Evolutionary conservation across 805 yeast species (phyloP).

Genomic region (Wickerhamomyces sydowiorum): DNA sequence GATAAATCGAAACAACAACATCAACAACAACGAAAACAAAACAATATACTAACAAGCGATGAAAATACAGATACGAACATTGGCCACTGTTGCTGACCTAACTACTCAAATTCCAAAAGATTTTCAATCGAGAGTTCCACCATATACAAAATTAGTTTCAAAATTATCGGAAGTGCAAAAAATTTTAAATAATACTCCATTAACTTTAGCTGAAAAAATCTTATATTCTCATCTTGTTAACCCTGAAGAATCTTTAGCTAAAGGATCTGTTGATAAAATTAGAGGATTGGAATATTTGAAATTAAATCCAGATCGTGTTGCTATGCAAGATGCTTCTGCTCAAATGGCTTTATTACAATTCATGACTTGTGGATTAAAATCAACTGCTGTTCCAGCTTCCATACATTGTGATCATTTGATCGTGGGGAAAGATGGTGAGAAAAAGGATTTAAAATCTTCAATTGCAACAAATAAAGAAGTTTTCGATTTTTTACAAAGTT

Average conservation of each 20-base stretch:
- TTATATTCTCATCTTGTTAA: conserved; percentile 87
- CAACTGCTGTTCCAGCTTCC: conserved; percentile 89
- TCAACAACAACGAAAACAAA: background rate
- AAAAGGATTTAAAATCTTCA: conserved; percentile 73
- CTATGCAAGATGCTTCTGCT: conserved; percentile 99
- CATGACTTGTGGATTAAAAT: conserved; percentile 90
- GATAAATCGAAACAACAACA: background rate
- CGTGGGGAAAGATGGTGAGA: conserved; percentile 94
- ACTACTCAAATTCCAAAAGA: conserved; percentile 43
- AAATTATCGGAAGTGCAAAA: conserved; percentile 60
- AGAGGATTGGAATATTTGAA: conserved; percentile 91
- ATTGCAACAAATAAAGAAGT: conserved; percentile 89
- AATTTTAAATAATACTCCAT: conserved; percentile 64
- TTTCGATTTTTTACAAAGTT: conserved; percentile 86
- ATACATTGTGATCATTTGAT: conserved; percentile 98
- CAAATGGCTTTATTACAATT: conserved; percentile 98
- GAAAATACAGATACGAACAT: conserved; percentile 7
- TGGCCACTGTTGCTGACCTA: conserved; percentile 18
- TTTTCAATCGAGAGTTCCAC: conserved; percentile 73
- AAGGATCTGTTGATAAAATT: conserved; percentile 43
- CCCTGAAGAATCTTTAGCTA: conserved; percentile 75
- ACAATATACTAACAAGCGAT: background rate
- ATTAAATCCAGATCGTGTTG: conserved; percentile 94
- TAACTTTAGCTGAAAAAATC: conserved; percentile 92
- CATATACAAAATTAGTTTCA: conserved; percentile 68